Base-by-base conservation (phyloP, 139 green algal genomes). In the Chlorella sorokiniana region DNA sequence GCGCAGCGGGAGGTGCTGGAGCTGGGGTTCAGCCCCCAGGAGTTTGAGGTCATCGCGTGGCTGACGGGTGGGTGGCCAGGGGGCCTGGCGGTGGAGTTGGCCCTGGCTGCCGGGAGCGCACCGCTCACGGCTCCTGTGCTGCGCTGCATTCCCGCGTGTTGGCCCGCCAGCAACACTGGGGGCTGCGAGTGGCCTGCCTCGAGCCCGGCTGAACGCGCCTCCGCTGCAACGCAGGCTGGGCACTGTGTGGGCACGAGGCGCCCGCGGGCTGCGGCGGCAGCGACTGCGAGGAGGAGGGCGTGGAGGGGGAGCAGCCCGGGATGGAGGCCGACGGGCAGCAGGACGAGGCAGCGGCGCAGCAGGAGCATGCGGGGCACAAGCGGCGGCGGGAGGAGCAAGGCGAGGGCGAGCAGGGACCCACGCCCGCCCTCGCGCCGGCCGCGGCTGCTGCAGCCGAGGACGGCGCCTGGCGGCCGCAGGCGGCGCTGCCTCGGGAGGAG, bases 11-110 rank as follows among this genome's bases (percentile, higher is more conserved):
- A 90, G 29, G 90, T 94, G n/a, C 14, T 40, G 14, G 7, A 56
- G 22, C 69, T 86, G 22, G 93, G 91, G 2, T 91, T 97, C 67
- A 84, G 35, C 11, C 51, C 88, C 0, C 35, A 83, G 52, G 93
- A 97, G 37, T 97, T 97, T 83, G 91, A 95, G 84, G 37, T 93
- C 4, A 79, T 95, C 9, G 88, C 72, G 38, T 95, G 90, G 88
- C 93, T 96, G 88, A 93, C 90, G 35, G 88, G 70, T 65, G 70
- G 70, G 31, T 45, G 45, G 31, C 0, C 1, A 18, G 10, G 4
- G 16, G 5, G 22, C 8, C 23, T 23, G 7, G 18, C 22, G 61
- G 61, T 25, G 61, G 4, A 22, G 38, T n/a, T n/a, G n/a, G n/a
- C n/a, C n/a, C n/a, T n/a, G n/a, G n/a, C n/a, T n/a, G n/a, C n/a